phyloP scores from a whole-genome alignment of 208 protist genomes.

The Herpetomonas tarakana region DNA sequence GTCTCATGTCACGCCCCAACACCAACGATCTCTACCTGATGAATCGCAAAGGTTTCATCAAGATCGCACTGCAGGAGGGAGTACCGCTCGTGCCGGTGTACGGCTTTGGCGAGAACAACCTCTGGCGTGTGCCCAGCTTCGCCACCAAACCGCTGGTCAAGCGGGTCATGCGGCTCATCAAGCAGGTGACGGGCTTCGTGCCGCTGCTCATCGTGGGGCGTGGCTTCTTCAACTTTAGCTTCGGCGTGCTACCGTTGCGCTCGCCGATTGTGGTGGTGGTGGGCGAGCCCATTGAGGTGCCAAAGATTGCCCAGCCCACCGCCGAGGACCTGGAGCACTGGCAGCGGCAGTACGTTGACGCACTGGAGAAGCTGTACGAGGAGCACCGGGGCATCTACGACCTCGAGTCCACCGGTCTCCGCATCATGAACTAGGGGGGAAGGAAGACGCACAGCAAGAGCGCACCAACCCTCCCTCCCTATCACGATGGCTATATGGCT shows the following conservation, averaged over 20 bases:
- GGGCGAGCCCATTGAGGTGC: conserved; percentile 66
- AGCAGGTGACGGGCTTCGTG: conserved; percentile 55
- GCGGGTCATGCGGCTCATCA: conserved; percentile 20
- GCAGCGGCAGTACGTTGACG: conserved; percentile 75
- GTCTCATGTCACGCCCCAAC: conserved; percentile 59
- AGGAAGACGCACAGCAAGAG: background rate
- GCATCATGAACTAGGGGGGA: conserved; percentile 36
- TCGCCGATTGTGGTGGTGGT: conserved; percentile 81
- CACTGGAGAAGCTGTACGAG: conserved; percentile 66
- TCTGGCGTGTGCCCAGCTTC: conserved; percentile 49
- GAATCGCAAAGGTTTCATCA: conserved; percentile 83
- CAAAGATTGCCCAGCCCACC: conserved; percentile 62
- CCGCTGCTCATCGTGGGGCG: conserved; percentile 67
- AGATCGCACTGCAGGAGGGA: conserved; percentile 82
- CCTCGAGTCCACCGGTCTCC: conserved; percentile 60
- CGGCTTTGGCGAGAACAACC: conserved; percentile 87
- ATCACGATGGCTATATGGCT: too few relatives aligned
- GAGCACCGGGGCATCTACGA: conserved; percentile 71
- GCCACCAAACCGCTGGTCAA: conserved; percentile 27
- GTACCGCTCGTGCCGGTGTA: conserved; percentile 77
- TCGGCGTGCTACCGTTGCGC: conserved; percentile 67
- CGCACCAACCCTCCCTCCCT: too few relatives aligned
- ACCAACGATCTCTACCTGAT: conserved; percentile 71
- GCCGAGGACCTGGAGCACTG: conserved; percentile 60
- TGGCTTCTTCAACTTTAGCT: conserved; percentile 77